These are phyloP conservation scores for Carex pumila DNA, from an alignment of 176 grass and related monocot genomes.

Conservation along the genomic window DNA sequence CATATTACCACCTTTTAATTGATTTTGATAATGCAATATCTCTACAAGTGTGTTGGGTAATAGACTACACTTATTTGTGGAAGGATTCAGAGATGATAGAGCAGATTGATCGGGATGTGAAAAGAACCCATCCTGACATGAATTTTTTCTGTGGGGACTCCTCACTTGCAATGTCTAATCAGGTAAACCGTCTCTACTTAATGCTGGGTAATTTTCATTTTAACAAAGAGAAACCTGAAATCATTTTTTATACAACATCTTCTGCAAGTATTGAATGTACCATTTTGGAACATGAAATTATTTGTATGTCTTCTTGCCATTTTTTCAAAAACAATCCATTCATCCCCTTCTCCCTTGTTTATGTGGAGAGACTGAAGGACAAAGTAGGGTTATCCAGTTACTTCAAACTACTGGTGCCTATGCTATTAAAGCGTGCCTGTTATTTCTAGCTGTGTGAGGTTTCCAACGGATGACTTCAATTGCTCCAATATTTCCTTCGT, in stretches of 20 bases:
- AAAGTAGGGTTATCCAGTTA: neutral
- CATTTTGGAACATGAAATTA: neutral
- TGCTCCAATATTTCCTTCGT: neutral
- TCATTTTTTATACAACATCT: neutral
- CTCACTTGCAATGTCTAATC: constrained; percentile 77
- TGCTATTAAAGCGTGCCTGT: neutral
- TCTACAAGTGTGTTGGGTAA: neutral
- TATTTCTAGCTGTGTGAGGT: neutral
- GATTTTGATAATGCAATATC: constrained; percentile 9
- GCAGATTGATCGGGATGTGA: constrained; percentile 94
- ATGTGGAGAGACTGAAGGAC: neutral
- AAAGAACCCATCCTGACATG: constrained; percentile 86
- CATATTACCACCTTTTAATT: neutral
- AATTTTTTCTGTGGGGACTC: constrained; percentile 78
- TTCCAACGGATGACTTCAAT: neutral
- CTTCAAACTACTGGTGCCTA: neutral
- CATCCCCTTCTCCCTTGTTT: neutral
- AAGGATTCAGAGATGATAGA: constrained; percentile 73
- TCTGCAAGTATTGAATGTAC: neutral
- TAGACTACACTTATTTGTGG: neutral
- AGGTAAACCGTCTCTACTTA: constrained; percentile 35
- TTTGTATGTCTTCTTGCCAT: neutral
- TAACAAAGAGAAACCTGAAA: neutral
- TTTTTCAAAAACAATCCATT: neutral
- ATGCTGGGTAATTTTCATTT: neutral